Conservation (phyloP, 768 basidiomycete genomes). For the Russula griseocarnosa region DNA sequence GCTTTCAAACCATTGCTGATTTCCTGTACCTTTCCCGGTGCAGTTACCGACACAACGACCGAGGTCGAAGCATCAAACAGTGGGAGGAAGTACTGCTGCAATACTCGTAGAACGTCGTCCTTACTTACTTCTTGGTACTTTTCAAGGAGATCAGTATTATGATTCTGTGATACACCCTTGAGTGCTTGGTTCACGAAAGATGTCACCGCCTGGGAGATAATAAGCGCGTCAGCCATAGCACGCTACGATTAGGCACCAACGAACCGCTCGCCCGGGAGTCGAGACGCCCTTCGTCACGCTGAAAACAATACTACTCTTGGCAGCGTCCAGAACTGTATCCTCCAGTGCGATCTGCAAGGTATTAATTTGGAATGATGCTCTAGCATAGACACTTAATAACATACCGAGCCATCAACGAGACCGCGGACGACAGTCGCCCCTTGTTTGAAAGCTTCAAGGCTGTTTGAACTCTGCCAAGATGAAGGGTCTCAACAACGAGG, state of each 20-base stretch:
- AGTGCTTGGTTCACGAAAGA: conserved; percentile 91
- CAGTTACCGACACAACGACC: conserved; percentile 76
- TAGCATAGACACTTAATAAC: conserved; percentile 29
- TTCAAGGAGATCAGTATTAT: conserved; percentile 72
- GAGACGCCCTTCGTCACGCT: conserved; percentile 75
- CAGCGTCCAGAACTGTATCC: conserved; percentile 77
- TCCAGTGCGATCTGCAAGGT: conserved; percentile 67
- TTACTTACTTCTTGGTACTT: conserved; percentile 77
- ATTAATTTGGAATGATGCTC: conserved; percentile 10
- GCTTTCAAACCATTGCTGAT: conserved; percentile 58
- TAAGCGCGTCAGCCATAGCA: neutral
- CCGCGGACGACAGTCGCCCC: conserved; percentile 73
- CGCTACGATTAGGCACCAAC: conserved; percentile 29
- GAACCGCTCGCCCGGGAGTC: conserved; percentile 82
- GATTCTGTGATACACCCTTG: conserved; percentile 72
- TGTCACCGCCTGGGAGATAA: conserved; percentile 58
- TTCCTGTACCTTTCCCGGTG: conserved; percentile 73
- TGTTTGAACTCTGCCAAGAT: conserved; percentile 64
- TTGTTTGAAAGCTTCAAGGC: conserved; percentile 73
- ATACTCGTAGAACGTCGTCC: conserved; percentile 63
- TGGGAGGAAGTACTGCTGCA: conserved; percentile 76
- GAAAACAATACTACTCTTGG: conserved; percentile 89
- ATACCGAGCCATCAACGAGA: conserved; percentile 77
- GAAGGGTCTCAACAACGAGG: neutral
- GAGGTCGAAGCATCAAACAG: conserved; percentile 76